Evolutionary conservation across 2,329 filamentous ascomycete species (phyloP).

Genomic region (Biscogniauxia mediterranea): DNA sequence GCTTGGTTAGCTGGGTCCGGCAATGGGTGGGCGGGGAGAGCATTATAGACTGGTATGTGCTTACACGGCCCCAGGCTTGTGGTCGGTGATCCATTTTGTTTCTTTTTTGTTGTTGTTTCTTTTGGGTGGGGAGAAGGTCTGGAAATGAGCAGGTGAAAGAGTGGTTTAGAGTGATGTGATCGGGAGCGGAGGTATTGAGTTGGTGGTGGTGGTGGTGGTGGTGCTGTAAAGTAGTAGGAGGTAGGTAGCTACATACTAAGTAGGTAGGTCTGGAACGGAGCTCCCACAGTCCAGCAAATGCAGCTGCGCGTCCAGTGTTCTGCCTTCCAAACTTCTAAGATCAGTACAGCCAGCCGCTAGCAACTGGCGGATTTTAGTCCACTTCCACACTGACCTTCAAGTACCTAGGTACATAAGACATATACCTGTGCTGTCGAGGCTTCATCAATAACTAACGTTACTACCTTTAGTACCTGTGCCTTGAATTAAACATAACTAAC

Average conservation of each 20-base stretch:
- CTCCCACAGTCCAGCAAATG: neutral
- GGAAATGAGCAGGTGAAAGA: slow-evolving; percentile 5
- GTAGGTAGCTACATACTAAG: no score
- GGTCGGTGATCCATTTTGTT: slow-evolving; percentile 67
- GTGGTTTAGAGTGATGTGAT: slow-evolving; percentile 2
- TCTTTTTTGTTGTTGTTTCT: neutral
- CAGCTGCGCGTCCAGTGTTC: slow-evolving; percentile 4
- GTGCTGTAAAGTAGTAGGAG: slow-evolving; percentile 15
- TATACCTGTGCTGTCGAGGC: no score
- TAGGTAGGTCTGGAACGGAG: slow-evolving; percentile 2
- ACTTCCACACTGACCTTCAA: neutral
- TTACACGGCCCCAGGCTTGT: slow-evolving; percentile 70
- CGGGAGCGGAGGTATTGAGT: neutral
- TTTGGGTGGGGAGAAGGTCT: slow-evolving; percentile 3
- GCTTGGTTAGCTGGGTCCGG: slow-evolving; percentile 34
- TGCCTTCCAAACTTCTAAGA: neutral
- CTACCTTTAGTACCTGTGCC: no score
- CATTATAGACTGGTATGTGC: slow-evolving; percentile 30
- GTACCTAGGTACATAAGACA: no score
- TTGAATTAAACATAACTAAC: no score
- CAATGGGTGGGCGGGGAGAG: neutral
- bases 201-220: slow-evolving; percentile 13
- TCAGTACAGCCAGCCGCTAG: neutral
- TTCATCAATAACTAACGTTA: no score
- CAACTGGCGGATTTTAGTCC: neutral